Evolutionary conservation across 208 protist genomes (phyloP).

Genomic region (Angomonas deanei): DNA sequence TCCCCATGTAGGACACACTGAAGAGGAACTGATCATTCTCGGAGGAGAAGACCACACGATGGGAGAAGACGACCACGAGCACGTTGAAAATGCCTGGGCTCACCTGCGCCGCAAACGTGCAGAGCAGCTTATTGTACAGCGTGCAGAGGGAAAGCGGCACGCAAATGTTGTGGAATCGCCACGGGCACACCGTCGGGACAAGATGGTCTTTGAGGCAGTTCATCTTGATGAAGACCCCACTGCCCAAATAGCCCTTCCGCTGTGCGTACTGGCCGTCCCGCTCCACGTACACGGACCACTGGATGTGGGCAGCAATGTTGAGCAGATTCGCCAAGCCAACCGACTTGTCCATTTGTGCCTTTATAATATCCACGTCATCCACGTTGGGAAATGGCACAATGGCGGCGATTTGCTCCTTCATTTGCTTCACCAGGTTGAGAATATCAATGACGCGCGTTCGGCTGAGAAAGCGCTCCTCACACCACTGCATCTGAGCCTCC

Average conservation of each 20-base stretch:
- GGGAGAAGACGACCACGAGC: conserved; percentile 57
- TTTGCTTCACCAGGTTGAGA: conserved; percentile 55
- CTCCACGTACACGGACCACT: conserved; percentile 59
- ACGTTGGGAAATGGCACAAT: conserved; percentile 60
- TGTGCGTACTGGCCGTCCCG: conserved; percentile 35
- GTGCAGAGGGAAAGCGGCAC: conserved; percentile 64
- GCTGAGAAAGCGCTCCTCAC: conserved; percentile 52
- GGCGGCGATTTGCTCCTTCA: conserved; percentile 61
- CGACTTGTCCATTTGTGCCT: conserved; percentile 44
- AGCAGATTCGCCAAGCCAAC: conserved; percentile 39
- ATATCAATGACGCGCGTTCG: conserved; percentile 56
- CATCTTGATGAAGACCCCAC: conserved; percentile 61
- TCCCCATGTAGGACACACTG: conserved; percentile 37
- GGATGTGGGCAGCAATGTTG: conserved; percentile 50
- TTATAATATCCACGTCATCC: conserved; percentile 52
- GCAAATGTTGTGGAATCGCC: conserved; percentile 40
- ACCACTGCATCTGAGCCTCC: conserved; percentile 71
- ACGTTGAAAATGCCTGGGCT: conserved; percentile 49
- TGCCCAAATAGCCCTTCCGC: conserved; percentile 43
- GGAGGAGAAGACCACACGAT: conserved; percentile 24
- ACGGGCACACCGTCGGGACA: conserved; percentile 63
- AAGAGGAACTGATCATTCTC: conserved; percentile 18
- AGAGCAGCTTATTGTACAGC: conserved; percentile 47
- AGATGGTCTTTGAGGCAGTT: conserved; percentile 47
- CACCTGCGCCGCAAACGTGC: conserved; percentile 56